Conservation (phyloP, 2,329 filamentous ascomycete species). For the Cryphonectria carpinicola region DNA sequence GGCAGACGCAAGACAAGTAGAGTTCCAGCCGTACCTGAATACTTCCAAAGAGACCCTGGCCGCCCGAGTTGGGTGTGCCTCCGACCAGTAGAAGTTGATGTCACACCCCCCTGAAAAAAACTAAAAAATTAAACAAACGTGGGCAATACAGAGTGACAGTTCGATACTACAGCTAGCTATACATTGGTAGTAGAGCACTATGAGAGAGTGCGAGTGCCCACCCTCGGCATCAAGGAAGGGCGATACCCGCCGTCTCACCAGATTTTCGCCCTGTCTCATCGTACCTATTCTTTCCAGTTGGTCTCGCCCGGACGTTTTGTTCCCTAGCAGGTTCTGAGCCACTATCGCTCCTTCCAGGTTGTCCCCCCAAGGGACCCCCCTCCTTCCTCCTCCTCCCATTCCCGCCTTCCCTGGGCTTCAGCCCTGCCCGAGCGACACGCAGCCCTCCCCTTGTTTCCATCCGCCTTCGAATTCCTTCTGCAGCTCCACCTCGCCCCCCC, state of each 20-base stretch:
- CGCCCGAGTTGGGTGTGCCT: background rate
- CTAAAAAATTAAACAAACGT: background rate
- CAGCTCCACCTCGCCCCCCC: conserved; percentile 1
- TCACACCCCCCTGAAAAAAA: background rate
- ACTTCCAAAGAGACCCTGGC: background rate
- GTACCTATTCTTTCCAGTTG: background rate
- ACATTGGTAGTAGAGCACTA: no score
- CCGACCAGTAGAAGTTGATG: background rate
- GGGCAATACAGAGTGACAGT: background rate
- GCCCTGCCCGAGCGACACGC: conserved; percentile 9
- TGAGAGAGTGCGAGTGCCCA: background rate
- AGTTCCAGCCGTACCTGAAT: background rate
- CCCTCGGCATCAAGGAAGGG: conserved; percentile 15
- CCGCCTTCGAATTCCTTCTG: conserved; percentile 14
- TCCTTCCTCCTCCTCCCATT: background rate
- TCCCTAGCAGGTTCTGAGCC: background rate
- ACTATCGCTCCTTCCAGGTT: background rate
- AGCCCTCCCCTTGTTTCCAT: conserved; percentile 16
- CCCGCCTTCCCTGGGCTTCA: background rate
- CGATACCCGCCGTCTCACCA: conserved; percentile 20
- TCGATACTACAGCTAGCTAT: background rate
- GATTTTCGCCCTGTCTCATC: background rate
- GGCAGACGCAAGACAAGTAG: background rate
- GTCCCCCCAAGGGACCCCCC: background rate
- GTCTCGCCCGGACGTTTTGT: conserved; percentile 11